Percentiles rank a stretch among this genome's conserved stretches.
Conservation (phyloP, 305 asterid genomes). For the Fraxinus greggii region DNA sequence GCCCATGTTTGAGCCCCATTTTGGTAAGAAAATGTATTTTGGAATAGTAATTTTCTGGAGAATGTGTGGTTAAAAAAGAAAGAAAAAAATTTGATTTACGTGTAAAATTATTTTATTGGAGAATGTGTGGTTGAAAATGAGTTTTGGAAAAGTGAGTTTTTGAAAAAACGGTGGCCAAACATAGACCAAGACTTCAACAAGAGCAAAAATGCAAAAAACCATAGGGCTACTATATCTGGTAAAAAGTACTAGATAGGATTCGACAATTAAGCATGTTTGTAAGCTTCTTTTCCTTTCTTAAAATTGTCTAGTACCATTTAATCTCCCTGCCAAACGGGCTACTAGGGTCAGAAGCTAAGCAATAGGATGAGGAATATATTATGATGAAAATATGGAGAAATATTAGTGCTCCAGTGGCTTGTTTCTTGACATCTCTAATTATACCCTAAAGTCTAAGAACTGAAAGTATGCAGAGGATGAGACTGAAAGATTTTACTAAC, state of each 20-base stretch:
- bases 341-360: neutral
- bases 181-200: neutral
- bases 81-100: too few relatives aligned
- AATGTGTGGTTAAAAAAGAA: too few relatives aligned
- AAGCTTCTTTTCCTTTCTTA: neutral
- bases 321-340: neutral
- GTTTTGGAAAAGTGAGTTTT: too few relatives aligned
- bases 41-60: too few relatives aligned
- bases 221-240: neutral
- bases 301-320: neutral
- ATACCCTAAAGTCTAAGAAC: neutral
- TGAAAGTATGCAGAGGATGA: constrained; percentile 13
- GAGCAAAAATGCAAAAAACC: neutral
- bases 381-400: constrained; percentile 10
- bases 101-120: too few relatives aligned
- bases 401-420: neutral
- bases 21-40: too few relatives aligned
- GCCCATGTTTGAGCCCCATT: neutral
- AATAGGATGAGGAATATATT: neutral
- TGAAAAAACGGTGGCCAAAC: too few relatives aligned
- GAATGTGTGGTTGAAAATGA: too few relatives aligned
- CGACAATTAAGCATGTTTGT: neutral
- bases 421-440: constrained; percentile 7
- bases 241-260: neutral
- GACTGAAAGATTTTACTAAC: constrained; percentile 52